phyloP scores from a whole-genome alignment of 129 eudicot genomes.

The Calendula officinalis region DNA sequence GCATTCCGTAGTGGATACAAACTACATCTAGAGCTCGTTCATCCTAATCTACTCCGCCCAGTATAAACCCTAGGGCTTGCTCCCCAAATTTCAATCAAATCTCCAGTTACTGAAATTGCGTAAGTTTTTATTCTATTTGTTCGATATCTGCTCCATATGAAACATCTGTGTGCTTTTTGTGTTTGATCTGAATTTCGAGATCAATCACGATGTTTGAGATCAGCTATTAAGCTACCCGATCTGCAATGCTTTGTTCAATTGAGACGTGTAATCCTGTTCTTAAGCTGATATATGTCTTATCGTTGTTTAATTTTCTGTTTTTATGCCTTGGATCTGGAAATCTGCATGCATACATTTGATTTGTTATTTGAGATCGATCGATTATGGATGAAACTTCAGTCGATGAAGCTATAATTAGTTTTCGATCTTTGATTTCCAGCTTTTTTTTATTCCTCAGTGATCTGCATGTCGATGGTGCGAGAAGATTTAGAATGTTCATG shows the following conservation, averaged over 20 bases:
- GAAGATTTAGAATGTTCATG: conserved; percentile 8
- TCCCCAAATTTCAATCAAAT: conserved; percentile 14
- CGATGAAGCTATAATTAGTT: conserved; percentile 11
- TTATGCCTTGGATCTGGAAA: conserved; percentile 9
- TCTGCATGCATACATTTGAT: conserved; percentile 8
- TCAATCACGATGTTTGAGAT: conserved; percentile 16
- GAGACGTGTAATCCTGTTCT: conserved; percentile 1
- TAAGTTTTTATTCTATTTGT: conserved; percentile 20
- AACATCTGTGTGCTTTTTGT: not conserved
- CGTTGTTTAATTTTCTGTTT: not conserved
- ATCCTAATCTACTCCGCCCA: not conserved
- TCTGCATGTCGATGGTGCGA: conserved; percentile 22
- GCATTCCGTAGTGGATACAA: conserved; percentile 21
- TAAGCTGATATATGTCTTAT: conserved; percentile 8
- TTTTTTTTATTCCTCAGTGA: not conserved
- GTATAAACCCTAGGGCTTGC: conserved; percentile 25
- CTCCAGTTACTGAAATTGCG: conserved; percentile 7
- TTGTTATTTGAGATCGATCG: conserved; percentile 19
- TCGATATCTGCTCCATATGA: not conserved
- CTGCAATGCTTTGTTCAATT: conserved; percentile 11
- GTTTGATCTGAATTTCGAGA: not conserved
- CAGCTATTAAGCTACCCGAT: conserved; percentile 15
- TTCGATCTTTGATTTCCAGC: not conserved
- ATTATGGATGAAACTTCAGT: not conserved
- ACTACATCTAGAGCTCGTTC: conserved; percentile 6